phyloP scores from a whole-genome alignment of 2,329 filamentous ascomycete genomes.

The Niveomyces coronatus region DNA sequence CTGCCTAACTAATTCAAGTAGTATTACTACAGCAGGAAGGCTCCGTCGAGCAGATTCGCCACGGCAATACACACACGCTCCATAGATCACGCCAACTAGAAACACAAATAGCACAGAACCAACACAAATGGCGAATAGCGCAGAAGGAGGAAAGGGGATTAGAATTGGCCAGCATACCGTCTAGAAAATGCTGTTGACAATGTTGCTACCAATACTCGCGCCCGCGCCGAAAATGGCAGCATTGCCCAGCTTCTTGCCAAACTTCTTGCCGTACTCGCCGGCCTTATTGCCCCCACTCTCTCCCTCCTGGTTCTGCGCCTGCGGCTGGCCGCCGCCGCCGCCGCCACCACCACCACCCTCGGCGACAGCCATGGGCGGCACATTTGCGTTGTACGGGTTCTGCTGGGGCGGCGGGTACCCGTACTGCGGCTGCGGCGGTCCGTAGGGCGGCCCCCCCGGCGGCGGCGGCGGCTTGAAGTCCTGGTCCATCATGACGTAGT shows the following conservation, averaged over 20 bases:
- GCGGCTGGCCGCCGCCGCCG: no score
- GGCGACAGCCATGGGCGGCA: slow-evolving; percentile 65
- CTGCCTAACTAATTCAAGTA: no score
- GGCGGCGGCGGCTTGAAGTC: slow-evolving; percentile 42
- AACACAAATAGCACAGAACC: no score
- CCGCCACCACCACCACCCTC: slow-evolving; percentile 36
- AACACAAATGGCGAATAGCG: no score
- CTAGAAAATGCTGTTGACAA: slow-evolving; percentile 86
- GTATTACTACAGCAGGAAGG: no score
- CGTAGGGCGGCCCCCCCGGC: slow-evolving; percentile 24
- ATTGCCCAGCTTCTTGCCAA: slow-evolving; percentile 82
- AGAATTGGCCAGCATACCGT: slow-evolving; percentile 6
- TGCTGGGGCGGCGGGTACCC: slow-evolving; percentile 37
- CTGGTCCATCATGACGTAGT: slow-evolving; percentile 69
- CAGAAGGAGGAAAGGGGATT: no score
- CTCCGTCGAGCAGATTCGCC: no score
- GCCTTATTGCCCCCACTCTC: slow-evolving; percentile 49
- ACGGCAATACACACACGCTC: no score
- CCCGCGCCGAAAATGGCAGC: slow-evolving; percentile 85
- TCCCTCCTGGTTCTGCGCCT: slow-evolving; percentile 11
- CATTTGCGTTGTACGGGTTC: slow-evolving; percentile 57
- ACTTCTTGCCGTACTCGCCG: slow-evolving; percentile 76
- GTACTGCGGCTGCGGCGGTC: slow-evolving; percentile 26
- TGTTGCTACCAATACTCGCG: slow-evolving; percentile 79
- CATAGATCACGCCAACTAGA: no score